Evolutionary conservation across 495 filamentous ascomycete genomes (phyloP).

Genomic region (Tetracladium marchalianum): DNA sequence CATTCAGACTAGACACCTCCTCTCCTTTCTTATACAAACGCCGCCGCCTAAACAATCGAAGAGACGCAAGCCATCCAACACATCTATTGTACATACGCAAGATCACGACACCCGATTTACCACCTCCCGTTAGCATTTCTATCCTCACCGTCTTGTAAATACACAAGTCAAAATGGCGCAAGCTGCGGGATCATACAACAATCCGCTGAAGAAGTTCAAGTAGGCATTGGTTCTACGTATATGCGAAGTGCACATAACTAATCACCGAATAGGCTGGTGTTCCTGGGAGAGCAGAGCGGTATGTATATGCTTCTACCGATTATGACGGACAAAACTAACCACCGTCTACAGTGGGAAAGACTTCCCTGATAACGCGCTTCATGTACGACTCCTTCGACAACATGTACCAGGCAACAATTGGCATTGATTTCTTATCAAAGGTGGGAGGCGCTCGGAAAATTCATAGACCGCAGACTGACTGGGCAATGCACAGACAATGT

Average conservation of each 20-base stretch:
- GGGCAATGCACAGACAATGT: constrained; percentile 68
- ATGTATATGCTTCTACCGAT: constrained; percentile 27
- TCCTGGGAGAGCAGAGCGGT: constrained; percentile 97
- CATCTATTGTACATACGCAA: constrained; percentile 3
- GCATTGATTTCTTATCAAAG: constrained; percentile 99
- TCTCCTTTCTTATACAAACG: neutral
- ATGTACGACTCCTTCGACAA: constrained; percentile 99
- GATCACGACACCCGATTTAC: neutral
- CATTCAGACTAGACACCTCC: neutral
- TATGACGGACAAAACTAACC: constrained; percentile 4
- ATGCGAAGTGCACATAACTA: constrained; percentile 14
- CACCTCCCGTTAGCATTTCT: neutral
- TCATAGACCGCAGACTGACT: constrained; percentile 9
- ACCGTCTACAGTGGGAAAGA: constrained; percentile 75
- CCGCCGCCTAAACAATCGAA: neutral
- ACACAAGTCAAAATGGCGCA: constrained; percentile 34
- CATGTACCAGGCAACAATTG: constrained; percentile 98
- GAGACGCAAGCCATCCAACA: neutral
- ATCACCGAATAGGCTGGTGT: constrained; percentile 61
- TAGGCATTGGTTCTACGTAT: constrained; percentile 33
- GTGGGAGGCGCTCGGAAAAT: constrained; percentile 29
- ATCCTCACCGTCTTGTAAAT: constrained; percentile 17
- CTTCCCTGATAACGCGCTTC: constrained; percentile 95
- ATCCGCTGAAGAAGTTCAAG: constrained; percentile 99
- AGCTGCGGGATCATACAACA: constrained; percentile 76